phyloP scores from a whole-genome alignment of 2,329 filamentous ascomycete genomes.

The Trichocomaceae sp. region DNA sequence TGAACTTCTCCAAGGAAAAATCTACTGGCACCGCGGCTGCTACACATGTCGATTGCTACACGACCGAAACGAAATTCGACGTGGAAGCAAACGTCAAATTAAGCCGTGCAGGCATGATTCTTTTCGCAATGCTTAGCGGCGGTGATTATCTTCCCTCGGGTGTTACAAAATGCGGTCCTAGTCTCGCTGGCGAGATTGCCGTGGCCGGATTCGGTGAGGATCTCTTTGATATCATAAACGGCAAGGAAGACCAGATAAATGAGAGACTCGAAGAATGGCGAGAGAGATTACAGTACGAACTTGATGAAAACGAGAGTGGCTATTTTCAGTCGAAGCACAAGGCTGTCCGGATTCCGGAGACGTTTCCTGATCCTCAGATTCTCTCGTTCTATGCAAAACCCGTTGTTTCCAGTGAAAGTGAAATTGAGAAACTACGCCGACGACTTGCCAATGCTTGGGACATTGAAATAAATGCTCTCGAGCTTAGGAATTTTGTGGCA shows the following conservation, averaged over 20 bases:
- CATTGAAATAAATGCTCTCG: slow-evolving; percentile 56
- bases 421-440: slow-evolving; percentile 49
- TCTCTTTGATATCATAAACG: slow-evolving; percentile 58
- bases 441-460: slow-evolving; percentile 53
- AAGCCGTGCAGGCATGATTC: slow-evolving; percentile 81
- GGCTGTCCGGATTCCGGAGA: slow-evolving; percentile 65
- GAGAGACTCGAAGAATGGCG: slow-evolving; percentile 59
- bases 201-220: slow-evolving; percentile 76
- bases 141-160: slow-evolving; percentile 90
- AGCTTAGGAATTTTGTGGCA: slow-evolving; percentile 65
- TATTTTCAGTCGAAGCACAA: slow-evolving; percentile 73
- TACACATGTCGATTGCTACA: slow-evolving; percentile 81
- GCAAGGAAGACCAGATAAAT: slow-evolving; percentile 23
- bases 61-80: slow-evolving; percentile 54
- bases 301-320: slow-evolving; percentile 75
- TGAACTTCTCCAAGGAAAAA: slow-evolving; percentile 75
- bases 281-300: slow-evolving; percentile 63
- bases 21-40: slow-evolving; percentile 55
- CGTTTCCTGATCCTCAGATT: slow-evolving; percentile 73
- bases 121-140: slow-evolving; percentile 90
- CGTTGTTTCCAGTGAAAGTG: slow-evolving; percentile 60
- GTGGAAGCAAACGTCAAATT: slow-evolving; percentile 39
- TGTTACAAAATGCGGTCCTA: slow-evolving; percentile 78
- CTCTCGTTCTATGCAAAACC: slow-evolving; percentile 84
- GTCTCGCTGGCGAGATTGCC: slow-evolving; percentile 83